phyloP scores from a whole-genome alignment of 805 yeast species.

The Yarrowia sp. region DNA sequence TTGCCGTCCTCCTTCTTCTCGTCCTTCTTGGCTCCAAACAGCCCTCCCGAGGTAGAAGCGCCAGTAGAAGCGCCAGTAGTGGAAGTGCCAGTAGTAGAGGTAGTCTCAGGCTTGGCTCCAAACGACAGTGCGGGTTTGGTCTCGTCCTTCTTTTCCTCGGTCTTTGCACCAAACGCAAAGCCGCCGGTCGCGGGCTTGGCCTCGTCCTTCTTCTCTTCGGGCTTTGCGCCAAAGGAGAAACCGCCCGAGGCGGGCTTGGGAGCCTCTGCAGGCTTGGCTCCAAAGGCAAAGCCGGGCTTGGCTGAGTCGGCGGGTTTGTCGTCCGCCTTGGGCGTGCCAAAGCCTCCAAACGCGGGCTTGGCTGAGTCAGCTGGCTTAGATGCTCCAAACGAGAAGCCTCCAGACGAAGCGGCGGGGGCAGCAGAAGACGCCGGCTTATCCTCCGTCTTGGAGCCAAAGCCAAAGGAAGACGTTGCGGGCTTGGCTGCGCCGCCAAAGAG shows the following conservation, averaged over 20 bases:
- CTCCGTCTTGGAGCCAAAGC: too few relatives aligned
- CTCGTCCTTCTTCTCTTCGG: neutral
- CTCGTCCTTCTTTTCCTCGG: constrained; percentile 27
- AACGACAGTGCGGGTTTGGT: neutral
- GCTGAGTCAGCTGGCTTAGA: neutral
- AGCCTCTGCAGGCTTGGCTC: neutral
- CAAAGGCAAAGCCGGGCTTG: constrained; percentile 1
- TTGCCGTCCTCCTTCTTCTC: neutral
- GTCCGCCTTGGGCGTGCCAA: neutral
- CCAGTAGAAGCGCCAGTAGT: constrained; percentile 28
- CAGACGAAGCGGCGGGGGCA: neutral
- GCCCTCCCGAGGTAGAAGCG: constrained; percentile 5
- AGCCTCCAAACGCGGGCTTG: neutral
- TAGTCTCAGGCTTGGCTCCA: too few relatives aligned
- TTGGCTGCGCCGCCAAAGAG: constrained; percentile 3
- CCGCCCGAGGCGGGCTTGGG: neutral
- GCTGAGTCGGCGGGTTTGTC: neutral
- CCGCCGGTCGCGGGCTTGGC: constrained; percentile 19
- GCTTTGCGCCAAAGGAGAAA: neutral
- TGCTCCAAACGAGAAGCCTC: neutral
- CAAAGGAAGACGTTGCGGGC: too few relatives aligned
- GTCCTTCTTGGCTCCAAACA: constrained; percentile 16
- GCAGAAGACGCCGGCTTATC: neutral
- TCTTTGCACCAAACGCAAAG: constrained; percentile 23
- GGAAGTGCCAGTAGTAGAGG: constrained; percentile 36